Base-by-base conservation (phyloP, 2,329 filamentous ascomycete genomes). In the Neophaeococcomyces mojaviensis region DNA sequence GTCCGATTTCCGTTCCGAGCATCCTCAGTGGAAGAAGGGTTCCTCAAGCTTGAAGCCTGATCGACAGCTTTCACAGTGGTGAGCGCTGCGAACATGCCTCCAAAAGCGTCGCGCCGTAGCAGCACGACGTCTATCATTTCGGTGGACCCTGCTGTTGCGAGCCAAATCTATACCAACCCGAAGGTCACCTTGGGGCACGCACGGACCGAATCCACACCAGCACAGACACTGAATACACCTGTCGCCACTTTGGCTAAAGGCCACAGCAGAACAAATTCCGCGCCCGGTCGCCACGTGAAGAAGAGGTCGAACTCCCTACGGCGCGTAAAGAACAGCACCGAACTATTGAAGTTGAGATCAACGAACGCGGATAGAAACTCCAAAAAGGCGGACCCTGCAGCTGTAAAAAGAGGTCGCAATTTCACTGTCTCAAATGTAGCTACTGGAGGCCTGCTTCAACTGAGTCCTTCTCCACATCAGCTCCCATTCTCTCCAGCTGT, bases 381-480 rank as follows among this genome's bases (percentile, higher is more conserved):
- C 56, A 76, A 79, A 44, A 67, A 71, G n/a, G 72, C 76, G 9
- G 82, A 86, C 58, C 76, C 76, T 48, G 67, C 72, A 47, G 77
- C 79, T 38, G 76, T 74, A 52, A 74, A 81, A 49, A 79, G 82
- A 61, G 82, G 80, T 39, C 77, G 82, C 45, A 81, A 86, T 58
- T 89, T 90, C 61, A 81, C 84, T 2, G 86, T 90, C 45, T 80
- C 82, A 41, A 89, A 88, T 63, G 85, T 90, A 49, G 85, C 85
- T 19, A 86, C 88, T 61, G 88, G 88, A 65, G 86, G 86, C 32
- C 81, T 82, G 61, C 86, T 90, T 64, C 90, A 88, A 64, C 63
- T 90, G 55, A 85, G 84, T 84, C 55, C 53, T 2, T 89, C 79
- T 60, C 77, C 59, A 49, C 51, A 62, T 55, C 55, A 68, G 64